Percentiles rank a stretch among this genome's conserved stretches.
These are phyloP conservation scores for Zygoascus tannicola DNA, from an alignment of 805 yeast genomes.

Conservation along the genomic window DNA sequence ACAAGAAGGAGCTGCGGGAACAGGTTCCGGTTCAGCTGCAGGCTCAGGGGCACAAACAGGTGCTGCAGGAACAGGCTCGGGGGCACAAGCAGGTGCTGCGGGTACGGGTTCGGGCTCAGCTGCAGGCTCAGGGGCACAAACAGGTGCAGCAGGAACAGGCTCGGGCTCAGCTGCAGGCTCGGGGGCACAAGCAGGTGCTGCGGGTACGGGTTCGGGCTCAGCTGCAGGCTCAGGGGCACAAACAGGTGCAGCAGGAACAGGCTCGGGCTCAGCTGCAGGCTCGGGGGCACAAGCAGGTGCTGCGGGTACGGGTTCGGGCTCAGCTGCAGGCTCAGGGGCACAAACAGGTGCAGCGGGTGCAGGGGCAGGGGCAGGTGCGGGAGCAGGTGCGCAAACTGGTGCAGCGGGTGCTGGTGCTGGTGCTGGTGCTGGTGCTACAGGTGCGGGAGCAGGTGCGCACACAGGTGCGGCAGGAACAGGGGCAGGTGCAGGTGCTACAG, in stretches of 20 bases:
- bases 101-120: conserved; percentile 4
- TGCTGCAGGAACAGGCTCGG: not conserved
- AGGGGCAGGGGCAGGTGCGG: not conserved
- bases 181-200: too few species aligned
- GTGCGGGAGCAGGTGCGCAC: not conserved
- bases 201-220: conserved; percentile 2
- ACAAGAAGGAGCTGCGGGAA: conserved; percentile 6
- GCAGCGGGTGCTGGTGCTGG: conserved; percentile 1
- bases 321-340: conserved; percentile 2
- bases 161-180: conserved; percentile 4
- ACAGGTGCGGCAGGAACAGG: too few species aligned
- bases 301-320: not conserved
- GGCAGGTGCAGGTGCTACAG: not conserved
- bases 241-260: conserved; percentile 2
- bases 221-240: conserved; percentile 2
- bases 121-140: not conserved
- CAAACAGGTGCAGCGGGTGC: not conserved
- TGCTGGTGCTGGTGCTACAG: not conserved
- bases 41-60: conserved; percentile 3
- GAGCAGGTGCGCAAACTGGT: conserved; percentile 1
- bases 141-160: conserved; percentile 1
- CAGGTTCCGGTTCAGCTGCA: conserved; percentile 1
- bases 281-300: too few species aligned
- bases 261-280: conserved; percentile 2
- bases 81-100: conserved; percentile 1